A percentile compares a stretch with the other conserved stretches of the same genome.
phyloP scores from a whole-genome alignment of 257 asterid species.

The Przewalskia tangutica region DNA sequence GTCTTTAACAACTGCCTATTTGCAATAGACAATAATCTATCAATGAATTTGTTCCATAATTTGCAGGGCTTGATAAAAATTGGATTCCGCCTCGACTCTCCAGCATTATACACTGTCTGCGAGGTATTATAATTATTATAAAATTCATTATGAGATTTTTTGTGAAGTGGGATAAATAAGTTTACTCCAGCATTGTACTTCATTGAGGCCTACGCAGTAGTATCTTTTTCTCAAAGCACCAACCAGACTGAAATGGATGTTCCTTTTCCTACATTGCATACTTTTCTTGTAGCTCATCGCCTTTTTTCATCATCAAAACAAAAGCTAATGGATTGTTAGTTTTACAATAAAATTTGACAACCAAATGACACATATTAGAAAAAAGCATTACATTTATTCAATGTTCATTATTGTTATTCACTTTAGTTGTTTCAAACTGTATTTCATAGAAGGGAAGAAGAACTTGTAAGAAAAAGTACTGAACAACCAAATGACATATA shows the following conservation, averaged over 20 bases:
- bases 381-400: background rate
- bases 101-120: slow-evolving; percentile 72
- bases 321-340: background rate
- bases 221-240: background rate
- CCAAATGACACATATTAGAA: background rate
- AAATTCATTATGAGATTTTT: background rate
- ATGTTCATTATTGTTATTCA: background rate
- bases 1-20: background rate
- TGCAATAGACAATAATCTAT: background rate
- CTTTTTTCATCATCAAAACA: background rate
- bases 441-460: background rate
- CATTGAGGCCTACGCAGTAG: background rate
- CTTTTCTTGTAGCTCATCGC: background rate
- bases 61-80: slow-evolving; percentile 61
- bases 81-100: slow-evolving; percentile 68
- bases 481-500: background rate
- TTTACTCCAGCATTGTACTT: background rate
- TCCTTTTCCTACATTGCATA: background rate
- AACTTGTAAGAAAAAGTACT: background rate
- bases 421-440: background rate
- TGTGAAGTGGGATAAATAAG: background rate
- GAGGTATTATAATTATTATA: slow-evolving; percentile 38
- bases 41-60: slow-evolving; percentile 1
- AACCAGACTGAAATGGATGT: background rate
- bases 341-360: background rate